A percentile compares a stretch with the other conserved stretches of the same genome.
Evolutionary conservation across 2,329 filamentous ascomycete species (phyloP).

Genomic region (Pyrenochaeta sp.): DNA sequence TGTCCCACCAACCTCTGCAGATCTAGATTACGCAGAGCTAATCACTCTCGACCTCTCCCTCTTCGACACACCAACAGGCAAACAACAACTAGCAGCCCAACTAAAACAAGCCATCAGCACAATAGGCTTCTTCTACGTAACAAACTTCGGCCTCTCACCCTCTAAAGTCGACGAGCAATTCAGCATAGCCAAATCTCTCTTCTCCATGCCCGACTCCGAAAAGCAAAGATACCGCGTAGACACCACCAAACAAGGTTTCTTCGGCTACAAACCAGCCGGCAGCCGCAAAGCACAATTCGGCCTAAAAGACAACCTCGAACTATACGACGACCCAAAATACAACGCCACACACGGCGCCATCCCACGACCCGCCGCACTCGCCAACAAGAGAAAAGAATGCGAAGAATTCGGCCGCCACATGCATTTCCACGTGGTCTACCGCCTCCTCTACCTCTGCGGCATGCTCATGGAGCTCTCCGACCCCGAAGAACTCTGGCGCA

Average conservation of each 20-base stretch:
- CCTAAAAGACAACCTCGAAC: conserved; percentile 15
- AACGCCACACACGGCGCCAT: neutral
- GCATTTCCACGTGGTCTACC: conserved; percentile 16
- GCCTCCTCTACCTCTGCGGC: conserved; percentile 12
- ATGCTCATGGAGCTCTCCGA: conserved; percentile 18
- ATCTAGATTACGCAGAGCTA: conserved; percentile 16
- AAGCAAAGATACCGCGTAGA: conserved; percentile 13
- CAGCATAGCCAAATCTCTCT: conserved; percentile 9
- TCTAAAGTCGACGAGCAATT: conserved; percentile 17
- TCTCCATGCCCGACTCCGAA: conserved; percentile 6
- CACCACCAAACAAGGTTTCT: conserved; percentile 10
- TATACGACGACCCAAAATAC: conserved; percentile 19
- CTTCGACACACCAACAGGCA: conserved; percentile 12
- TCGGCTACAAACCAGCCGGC: conserved; percentile 18
- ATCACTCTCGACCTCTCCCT: conserved; percentile 16
- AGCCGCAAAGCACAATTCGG: conserved; percentile 5
- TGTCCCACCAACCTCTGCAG: conserved; percentile 6
- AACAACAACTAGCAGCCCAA: conserved; percentile 11
- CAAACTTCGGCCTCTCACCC: conserved; percentile 17
- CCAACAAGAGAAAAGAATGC: neutral
- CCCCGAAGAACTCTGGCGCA: conserved; percentile 9
- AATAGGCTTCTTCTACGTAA: conserved; percentile 26
- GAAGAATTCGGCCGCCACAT: conserved; percentile 16
- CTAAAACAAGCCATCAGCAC: conserved; percentile 16
- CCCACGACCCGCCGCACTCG: conserved; percentile 1